A percentile compares a stretch with the other conserved stretches of the same genome.
phyloP scores from a whole-genome alignment of 768 basidiomycete species.

The Mycena galopus region DNA sequence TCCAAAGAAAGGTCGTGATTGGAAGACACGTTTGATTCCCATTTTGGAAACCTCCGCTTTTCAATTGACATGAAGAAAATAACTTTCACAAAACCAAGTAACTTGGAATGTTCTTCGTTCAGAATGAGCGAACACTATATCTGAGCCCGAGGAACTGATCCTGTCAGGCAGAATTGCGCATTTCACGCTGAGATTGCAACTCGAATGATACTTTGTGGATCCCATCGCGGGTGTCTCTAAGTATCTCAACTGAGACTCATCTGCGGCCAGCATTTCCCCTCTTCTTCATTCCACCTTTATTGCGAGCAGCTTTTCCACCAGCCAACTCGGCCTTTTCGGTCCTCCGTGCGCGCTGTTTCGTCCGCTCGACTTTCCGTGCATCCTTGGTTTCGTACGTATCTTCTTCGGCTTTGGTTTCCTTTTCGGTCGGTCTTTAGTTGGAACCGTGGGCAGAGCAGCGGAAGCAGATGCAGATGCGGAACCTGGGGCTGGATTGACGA shows the following conservation, averaged over 20 bases:
- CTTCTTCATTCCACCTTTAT: constrained; percentile 39
- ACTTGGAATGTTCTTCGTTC: too few species aligned
- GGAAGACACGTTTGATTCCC: not conserved
- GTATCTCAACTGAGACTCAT: constrained; percentile 28
- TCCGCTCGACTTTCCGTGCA: constrained; percentile 70
- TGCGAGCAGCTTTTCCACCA: constrained; percentile 71
- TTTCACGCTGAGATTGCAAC: not conserved
- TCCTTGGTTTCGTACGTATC: constrained; percentile 80
- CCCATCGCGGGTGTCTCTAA: not conserved
- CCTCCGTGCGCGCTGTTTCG: constrained; percentile 74
- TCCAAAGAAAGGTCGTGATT: too few species aligned
- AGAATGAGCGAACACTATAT: too few species aligned
- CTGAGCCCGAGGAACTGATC: not conserved
- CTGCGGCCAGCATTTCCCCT: constrained; percentile 31
- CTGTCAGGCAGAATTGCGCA: not conserved
- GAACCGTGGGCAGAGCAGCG: constrained; percentile 34
- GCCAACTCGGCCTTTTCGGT: constrained; percentile 81
- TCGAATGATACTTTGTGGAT: constrained; percentile 12
- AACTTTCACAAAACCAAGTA: too few species aligned
- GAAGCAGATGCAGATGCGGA: constrained; percentile 28
- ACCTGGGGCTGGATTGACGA: constrained; percentile 17
- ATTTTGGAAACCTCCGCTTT: not conserved
- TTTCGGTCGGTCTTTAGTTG: constrained; percentile 30
- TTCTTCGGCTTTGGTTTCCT: constrained; percentile 54
- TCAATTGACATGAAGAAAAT: too few species aligned